Base-by-base conservation (phyloP, 192 early-diverging fungal genomes). In the Backusella tuberculispora region DNA sequence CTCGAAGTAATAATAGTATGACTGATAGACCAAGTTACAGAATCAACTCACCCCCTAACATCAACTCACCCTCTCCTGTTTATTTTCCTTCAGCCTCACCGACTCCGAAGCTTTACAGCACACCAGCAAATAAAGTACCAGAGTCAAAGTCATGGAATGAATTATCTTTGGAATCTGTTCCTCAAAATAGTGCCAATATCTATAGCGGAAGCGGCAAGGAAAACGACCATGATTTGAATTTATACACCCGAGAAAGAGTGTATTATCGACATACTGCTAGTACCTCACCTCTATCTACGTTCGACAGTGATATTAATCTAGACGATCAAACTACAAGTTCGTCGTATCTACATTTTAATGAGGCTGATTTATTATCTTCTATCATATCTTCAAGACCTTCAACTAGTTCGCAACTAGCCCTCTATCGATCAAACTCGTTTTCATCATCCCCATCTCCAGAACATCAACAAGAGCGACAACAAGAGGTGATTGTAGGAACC, bases 51-150 rank as follows among this genome's bases (percentile, higher is more conserved):
- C 53, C 53, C 3, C 53, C 53, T 60, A 60, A 60, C 26, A 12
- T 67, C 37, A 67, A 67, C 41, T 42, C 66, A 2, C 40, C 66
- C 42, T 67, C 66, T 21, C 66, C 66, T 19, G 66, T 67, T 67
- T 38, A 43, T 19, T 67, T 67, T 67, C 66, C 66, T 4, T 67
- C 66, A 7, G 66, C 66, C 12, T 67, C 66, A 67, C 53, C 53
- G 2, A 60, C 53, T 26, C 66, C 66, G 5, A 67, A 67, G 13
- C n/a, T 67, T 10, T 67, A 67, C 12, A 67, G 66, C 19, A 67
- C 66, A 13, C 66, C 66, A 24, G 41, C 66, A 41, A 38, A 67
- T 4, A 67, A 67, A 67, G 37, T 67, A 43, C 66, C 66, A 43
- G 66, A 67, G 8, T 38, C 41, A 5, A 67, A 67, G 41, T 19